Percentiles rank a stretch among this genome's conserved stretches.
Evolutionary conservation across 495 filamentous ascomycete genomes (phyloP).

Genomic region (Paragyromitra xinjiangensis): DNA sequence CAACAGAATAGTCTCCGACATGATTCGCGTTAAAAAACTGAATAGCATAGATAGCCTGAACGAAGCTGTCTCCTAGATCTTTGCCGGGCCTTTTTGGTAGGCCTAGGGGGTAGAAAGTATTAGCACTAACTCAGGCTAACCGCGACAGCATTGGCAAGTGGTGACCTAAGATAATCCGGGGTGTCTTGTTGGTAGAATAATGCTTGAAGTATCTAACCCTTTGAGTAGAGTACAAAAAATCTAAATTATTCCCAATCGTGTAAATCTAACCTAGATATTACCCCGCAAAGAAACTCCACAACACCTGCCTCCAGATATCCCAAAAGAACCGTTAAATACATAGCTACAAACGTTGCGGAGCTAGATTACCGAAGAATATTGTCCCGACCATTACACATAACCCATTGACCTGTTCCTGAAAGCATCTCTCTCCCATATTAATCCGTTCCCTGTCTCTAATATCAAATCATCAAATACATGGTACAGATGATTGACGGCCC

Average conservation of each 20-base stretch:
- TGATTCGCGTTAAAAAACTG: too few relatives aligned
- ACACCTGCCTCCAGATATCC: background rate
- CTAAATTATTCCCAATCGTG: background rate
- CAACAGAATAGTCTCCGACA: background rate
- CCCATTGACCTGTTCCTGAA: background rate
- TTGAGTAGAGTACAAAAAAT: conserved; percentile 5
- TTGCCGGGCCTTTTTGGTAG: background rate
- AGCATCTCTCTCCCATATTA: background rate
- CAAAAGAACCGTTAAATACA: background rate
- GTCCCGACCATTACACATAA: background rate
- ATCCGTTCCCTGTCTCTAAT: background rate
- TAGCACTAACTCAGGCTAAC: background rate
- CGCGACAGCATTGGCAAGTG: background rate
- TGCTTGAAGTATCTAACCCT: background rate
- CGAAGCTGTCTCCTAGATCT: background rate
- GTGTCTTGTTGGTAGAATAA: background rate
- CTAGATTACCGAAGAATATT: background rate
- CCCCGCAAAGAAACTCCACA: background rate
- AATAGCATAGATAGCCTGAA: background rate
- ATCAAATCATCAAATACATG: conserved; percentile 73
- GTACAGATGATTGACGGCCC: conserved; percentile 76
- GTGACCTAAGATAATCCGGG: too few relatives aligned
- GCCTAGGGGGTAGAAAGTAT: background rate
- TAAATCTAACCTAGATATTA: background rate
- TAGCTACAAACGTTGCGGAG: background rate